Conservation (phyloP, 2,329 filamentous ascomycete species). For the Alternaria gaisen region DNA sequence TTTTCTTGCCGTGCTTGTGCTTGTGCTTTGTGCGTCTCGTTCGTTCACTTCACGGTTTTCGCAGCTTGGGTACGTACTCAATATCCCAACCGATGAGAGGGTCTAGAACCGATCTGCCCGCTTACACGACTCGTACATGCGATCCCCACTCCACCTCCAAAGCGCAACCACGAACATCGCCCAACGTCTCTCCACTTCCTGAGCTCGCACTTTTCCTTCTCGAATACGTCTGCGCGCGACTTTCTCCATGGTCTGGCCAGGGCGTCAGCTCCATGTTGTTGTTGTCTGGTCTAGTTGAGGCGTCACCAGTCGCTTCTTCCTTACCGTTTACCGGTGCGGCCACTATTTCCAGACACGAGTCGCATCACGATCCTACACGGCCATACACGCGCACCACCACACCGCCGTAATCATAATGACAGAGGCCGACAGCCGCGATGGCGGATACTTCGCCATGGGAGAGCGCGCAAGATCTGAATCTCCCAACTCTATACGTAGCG, state of each 20-base stretch:
- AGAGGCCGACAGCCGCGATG: conserved; percentile 27
- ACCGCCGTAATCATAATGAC: conserved; percentile 28
- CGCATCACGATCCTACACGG: not conserved
- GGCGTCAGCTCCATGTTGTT: conserved; percentile 5
- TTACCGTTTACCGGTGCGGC: conserved; percentile 2
- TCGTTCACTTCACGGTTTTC: not conserved
- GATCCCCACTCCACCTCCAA: conserved; percentile 16
- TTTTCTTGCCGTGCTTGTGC: conserved; percentile 11
- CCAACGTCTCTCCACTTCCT: conserved; percentile 11
- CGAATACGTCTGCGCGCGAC: conserved; percentile 3
- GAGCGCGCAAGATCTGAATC: conserved; percentile 32
- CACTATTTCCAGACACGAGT: conserved; percentile 1
- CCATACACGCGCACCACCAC: conserved; percentile 6
- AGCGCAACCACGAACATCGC: conserved; percentile 22
- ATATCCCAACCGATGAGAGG: conserved; percentile 4
- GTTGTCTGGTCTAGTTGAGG: conserved; percentile 8
- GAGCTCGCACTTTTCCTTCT: conserved; percentile 2
- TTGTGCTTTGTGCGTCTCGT: conserved; percentile 5
- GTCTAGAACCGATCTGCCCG: conserved; percentile 33
- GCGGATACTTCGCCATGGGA: conserved; percentile 43
- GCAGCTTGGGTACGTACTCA: not conserved
- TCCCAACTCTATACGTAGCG: conserved; percentile 45
- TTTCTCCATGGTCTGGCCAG: conserved; percentile 5
- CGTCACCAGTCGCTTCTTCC: conserved; percentile 2
- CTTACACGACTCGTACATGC: conserved; percentile 22